Base-by-base conservation (phyloP, 148 eudicot species). In the Amaranthus palmeri region DNA sequence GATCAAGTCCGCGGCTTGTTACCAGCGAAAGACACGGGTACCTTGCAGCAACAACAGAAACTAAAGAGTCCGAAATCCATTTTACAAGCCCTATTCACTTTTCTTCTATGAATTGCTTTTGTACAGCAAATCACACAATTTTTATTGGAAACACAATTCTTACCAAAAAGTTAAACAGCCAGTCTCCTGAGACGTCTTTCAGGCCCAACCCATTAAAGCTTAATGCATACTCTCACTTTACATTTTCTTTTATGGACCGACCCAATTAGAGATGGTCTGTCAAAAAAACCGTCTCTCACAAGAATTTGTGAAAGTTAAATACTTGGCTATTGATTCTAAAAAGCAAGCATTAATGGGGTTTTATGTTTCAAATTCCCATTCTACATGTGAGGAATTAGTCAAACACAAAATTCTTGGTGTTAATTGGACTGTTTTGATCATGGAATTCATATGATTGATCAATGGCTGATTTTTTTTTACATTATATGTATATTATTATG, bases 71-170 rank as follows among this genome's bases (percentile, higher is more conserved):
- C 88, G 14, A 92, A 90, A 81, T 88, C 93, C 36, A 84, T 92
- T 65, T 79, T 92, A 60, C 96, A 90, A 79, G 90, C 96, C 58
- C 83, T 92, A 49, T 72, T 85, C 68, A 79, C 98, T 53, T 86
- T 90, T 74, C 91, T 92, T 65, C 83, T 92, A 11, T 90, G 78
- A 85, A 61, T 63, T 78, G 72, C 54, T 44, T 70, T 55, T 78
- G 80, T 72, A 78, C 73, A 73, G 81, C 59, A 67, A 61, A 78
- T 53, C 52, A 72, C 69, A 61, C 68, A 68, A 18, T 59, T 50
- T 42, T 54, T 8, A 36, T 60, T 25, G 46, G 48, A 65, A 71
- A 77, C 50, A 48, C 8, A 12, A 61, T 52, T 67, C 15, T 54
- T 47, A 13, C 40, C 73, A 57, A 46, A 6, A 63, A 44, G 25